Conservation (phyloP, 768 basidiomycete genomes). For the Rhizopogon rudus region DNA sequence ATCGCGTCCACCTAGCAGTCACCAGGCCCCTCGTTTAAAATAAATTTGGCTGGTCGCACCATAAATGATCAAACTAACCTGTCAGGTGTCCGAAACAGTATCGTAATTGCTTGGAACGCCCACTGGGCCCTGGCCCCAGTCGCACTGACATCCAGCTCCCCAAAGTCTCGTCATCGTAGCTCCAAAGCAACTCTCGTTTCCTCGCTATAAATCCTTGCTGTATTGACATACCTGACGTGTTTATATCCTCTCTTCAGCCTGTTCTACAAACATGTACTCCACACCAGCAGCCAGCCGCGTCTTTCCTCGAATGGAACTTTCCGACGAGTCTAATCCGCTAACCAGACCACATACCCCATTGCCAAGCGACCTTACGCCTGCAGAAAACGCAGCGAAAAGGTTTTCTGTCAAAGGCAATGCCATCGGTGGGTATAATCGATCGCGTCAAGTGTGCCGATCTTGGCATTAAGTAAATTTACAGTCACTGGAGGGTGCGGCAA, state of each 20-base stretch:
- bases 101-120: no score
- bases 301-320: slow-evolving; percentile 29
- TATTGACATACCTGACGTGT: not conserved
- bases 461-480: slow-evolving; percentile 8
- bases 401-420: slow-evolving; percentile 37
- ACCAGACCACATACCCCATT: slow-evolving; percentile 21
- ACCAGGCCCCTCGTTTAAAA: no score
- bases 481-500: slow-evolving; percentile 41
- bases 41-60: no score
- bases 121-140: no score
- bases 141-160: no score
- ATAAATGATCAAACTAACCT: no score
- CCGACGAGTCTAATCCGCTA: slow-evolving; percentile 27
- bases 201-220: not conserved
- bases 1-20: no score
- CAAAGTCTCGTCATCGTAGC: no score
- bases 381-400: slow-evolving; percentile 27
- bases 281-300: slow-evolving; percentile 12
- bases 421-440: slow-evolving; percentile 25
- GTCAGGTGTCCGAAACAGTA: no score
- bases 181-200: not conserved
- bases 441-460: not conserved
- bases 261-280: slow-evolving; percentile 5
- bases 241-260: not conserved
- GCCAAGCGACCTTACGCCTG: slow-evolving; percentile 10